These are phyloP conservation scores for Penicillium sp. DNA, from an alignment of 2,329 filamentous ascomycete genomes.

Conservation along the genomic window DNA sequence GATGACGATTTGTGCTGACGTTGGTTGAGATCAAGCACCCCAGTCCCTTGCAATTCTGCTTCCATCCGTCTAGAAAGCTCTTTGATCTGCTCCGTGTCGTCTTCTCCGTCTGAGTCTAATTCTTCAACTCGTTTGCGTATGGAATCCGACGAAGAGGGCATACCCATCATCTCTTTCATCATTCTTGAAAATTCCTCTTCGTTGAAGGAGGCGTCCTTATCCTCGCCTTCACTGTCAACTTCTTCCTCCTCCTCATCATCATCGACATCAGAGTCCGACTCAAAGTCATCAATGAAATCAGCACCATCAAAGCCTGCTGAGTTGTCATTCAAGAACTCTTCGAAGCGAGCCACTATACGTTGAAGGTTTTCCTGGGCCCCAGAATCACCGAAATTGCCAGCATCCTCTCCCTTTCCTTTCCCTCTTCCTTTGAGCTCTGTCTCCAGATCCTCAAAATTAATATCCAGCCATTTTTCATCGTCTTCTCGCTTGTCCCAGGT, in stretches of 20 bases:
- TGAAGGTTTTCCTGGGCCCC: slow-evolving; percentile 61
- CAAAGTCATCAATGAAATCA: slow-evolving; percentile 67
- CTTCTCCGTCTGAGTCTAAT: slow-evolving; percentile 51
- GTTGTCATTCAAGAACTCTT: slow-evolving; percentile 85
- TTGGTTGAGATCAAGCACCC: slow-evolving; percentile 43
- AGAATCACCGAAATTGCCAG: slow-evolving; percentile 47
- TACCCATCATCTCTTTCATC: slow-evolving; percentile 90
- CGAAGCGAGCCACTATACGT: slow-evolving; percentile 92
- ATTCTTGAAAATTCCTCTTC: slow-evolving; percentile 81
- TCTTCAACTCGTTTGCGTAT: slow-evolving; percentile 43
- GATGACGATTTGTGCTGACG: slow-evolving; percentile 19
- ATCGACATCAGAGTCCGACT: slow-evolving; percentile 60
- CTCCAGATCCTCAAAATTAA: slow-evolving; percentile 87
- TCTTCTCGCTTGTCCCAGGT: slow-evolving; percentile 72
- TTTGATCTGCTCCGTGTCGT: slow-evolving; percentile 60
- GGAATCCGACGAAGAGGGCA: slow-evolving; percentile 47
- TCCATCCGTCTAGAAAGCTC: slow-evolving; percentile 48
- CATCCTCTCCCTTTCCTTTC: slow-evolving; percentile 29
- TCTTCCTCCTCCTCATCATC: slow-evolving; percentile 55
- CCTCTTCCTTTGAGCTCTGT: slow-evolving; percentile 66
- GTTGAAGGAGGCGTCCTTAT: slow-evolving; percentile 75
- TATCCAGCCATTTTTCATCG: slow-evolving; percentile 87
- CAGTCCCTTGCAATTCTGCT: slow-evolving; percentile 48
- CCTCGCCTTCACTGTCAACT: slow-evolving; percentile 63
- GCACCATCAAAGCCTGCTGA: slow-evolving; percentile 76